Evolutionary conservation across 2,329 filamentous ascomycete species (phyloP).

Genomic region (Delphinella strobiligena): DNA sequence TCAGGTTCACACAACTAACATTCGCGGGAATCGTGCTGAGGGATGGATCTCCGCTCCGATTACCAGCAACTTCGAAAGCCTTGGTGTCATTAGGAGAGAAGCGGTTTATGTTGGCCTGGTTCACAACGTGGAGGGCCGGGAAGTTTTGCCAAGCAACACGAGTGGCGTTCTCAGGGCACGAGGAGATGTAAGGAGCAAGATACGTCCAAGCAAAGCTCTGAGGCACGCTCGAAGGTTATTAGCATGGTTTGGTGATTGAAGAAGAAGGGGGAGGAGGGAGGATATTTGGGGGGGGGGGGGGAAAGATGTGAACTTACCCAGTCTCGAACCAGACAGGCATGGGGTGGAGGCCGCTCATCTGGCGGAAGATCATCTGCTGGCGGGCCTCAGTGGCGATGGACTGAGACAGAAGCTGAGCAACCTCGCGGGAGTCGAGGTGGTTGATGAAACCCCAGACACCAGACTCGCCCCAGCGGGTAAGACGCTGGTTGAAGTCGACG

Average conservation of each 20-base stretch:
- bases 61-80: conserved; percentile 52
- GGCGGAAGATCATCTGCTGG: conserved; percentile 75
- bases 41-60: conserved; percentile 44
- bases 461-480: conserved; percentile 71
- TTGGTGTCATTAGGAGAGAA: conserved; percentile 50
- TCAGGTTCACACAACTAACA: conserved; percentile 47
- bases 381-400: conserved; percentile 68
- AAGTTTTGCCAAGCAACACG: conserved; percentile 78
- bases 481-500: conserved; percentile 72
- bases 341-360: conserved; percentile 67
- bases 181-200: conserved; percentile 68
- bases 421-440: conserved; percentile 65
- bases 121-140: conserved; percentile 57
- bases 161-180: conserved; percentile 60
- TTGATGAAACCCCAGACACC: conserved; percentile 72
- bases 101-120: conserved; percentile 64
- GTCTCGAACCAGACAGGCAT: conserved; percentile 76
- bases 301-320: too few species aligned
- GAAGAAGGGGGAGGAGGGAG: too few species aligned
- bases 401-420: conserved; percentile 60
- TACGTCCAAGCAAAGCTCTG: conserved; percentile 75
- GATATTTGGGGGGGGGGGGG: too few species aligned
- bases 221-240: too few species aligned
- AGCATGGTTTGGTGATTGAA: too few species aligned
- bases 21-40: conserved; percentile 32